Evolutionary conservation across 805 yeast genomes (phyloP).

Genomic region (Zygotorulaspora chibaensis): DNA sequence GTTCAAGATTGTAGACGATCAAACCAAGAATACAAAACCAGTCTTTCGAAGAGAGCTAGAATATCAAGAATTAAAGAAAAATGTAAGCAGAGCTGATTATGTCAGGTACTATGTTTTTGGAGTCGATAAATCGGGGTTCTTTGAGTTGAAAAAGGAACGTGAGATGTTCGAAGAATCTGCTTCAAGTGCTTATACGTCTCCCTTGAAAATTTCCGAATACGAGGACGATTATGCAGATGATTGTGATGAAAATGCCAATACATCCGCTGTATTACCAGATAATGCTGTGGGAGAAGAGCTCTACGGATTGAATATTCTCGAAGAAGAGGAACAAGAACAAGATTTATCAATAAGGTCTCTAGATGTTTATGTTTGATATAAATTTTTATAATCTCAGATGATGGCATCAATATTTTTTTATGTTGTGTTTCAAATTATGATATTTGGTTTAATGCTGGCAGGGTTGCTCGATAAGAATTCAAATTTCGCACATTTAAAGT

Average conservation of each 20-base stretch:
- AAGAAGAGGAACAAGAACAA: not conserved
- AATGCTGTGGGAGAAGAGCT: not conserved
- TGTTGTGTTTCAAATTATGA: too few species aligned
- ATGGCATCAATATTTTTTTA: too few species aligned
- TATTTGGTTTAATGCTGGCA: too few species aligned
- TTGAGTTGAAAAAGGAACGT: slow-evolving; percentile 22
- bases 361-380: slow-evolving; percentile 4
- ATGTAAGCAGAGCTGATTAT: slow-evolving; percentile 16
- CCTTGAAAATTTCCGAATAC: slow-evolving; percentile 6
- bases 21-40: slow-evolving; percentile 13
- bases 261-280: not conserved
- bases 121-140: slow-evolving; percentile 25
- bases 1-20: slow-evolving; percentile 17
- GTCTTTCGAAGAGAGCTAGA: slow-evolving; percentile 27
- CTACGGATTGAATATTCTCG: not conserved
- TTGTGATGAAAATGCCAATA: not conserved
- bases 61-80: slow-evolving; percentile 16
- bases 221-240: not conserved
- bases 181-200: slow-evolving; percentile 15
- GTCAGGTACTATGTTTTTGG: slow-evolving; percentile 25
- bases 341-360: slow-evolving; percentile 5
- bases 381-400: not conserved
- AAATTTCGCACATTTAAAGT: too few species aligned
- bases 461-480: too few species aligned
- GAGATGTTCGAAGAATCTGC: slow-evolving; percentile 19